phyloP scores from a whole-genome alignment of 106 monocot species.

The Dioscorea dumetorum region DNA sequence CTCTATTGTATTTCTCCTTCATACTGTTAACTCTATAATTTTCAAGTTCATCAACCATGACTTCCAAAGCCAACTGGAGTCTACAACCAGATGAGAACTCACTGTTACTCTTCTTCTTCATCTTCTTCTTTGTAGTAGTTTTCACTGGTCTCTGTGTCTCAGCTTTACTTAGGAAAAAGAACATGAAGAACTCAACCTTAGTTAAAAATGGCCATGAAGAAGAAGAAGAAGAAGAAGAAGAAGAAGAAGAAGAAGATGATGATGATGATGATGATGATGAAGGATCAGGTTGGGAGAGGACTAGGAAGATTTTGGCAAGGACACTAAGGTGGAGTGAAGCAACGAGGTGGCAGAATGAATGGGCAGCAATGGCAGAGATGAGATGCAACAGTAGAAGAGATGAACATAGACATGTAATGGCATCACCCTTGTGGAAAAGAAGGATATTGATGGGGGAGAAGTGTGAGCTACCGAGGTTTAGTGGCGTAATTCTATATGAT shows the following conservation, averaged over 20 bases:
- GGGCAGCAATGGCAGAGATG: neutral
- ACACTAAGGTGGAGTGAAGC: neutral
- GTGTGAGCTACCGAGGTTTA: conserved; percentile 14
- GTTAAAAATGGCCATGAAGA: neutral
- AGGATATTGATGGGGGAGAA: conserved; percentile 12
- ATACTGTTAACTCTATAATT: too few relatives aligned
- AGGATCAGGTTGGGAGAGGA: neutral
- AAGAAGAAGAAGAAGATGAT: neutral
- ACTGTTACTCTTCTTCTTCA: neutral
- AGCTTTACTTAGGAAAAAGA: neutral
- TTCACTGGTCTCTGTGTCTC: neutral
- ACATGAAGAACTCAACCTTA: neutral
- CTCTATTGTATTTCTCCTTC: too few relatives aligned
- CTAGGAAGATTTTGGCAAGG: neutral
- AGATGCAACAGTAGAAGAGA: neutral
- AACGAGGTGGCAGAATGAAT: neutral
- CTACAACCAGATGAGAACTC: neutral
- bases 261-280: neutral
- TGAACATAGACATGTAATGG: neutral
- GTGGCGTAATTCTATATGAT: conserved; percentile 9
- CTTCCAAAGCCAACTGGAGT: neutral
- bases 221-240: neutral
- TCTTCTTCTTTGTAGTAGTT: neutral
- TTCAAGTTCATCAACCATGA: too few relatives aligned
- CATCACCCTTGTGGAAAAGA: conserved; percentile 3